Base-by-base conservation (phyloP, 2,329 filamentous ascomycete species). In the Trichoderma brevicompactum region DNA sequence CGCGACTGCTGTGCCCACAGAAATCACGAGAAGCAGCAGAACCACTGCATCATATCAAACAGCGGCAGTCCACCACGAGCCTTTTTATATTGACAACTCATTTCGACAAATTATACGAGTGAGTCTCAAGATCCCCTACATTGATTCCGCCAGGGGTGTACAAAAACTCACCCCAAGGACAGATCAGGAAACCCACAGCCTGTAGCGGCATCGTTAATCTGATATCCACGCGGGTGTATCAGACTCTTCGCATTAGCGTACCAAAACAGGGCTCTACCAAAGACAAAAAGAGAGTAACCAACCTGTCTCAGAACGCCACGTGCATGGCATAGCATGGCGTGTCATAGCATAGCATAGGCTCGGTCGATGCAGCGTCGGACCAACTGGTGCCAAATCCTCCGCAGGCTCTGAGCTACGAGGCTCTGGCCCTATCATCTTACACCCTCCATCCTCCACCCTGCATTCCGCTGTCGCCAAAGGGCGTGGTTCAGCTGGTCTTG, bases 391-490 rank as follows among this genome's bases (percentile, higher is more conserved):
- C 44, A 17, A 40, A 40, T 32, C 44, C 54, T 44, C 44, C 34
- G 17, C 17, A 48, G 13, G 56, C 43, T 40, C 13, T 54, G 5
- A 48, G 48, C 41, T 49, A 53, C 54, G n/a, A 54, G 12, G 7
- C 7, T 54, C 40, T 38, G 40, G 54, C 32, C 62, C 65, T 60
- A 64, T 66, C 65, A 65, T 53, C 54, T 66, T 61, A 66, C 54
- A 65, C 61, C 53, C 48, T 56, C 49, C 44, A 23, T 34, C 61
- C 65, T 41, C 53, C 52, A 46, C 49, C 44, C 52, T 54, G 44
- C 34, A 15, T 59, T 56, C 41, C 4, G 36, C 49, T 19, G 32
- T 43, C 13, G 6, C 13, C 36, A 48, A 43, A 62, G 40, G 17
- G n/a, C 43, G 19, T 23, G 28, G 17, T 17, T 36, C 36, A 50